Base-by-base conservation (phyloP, 2,329 filamentous ascomycete species). In the Talaromyces funiculosus region DNA sequence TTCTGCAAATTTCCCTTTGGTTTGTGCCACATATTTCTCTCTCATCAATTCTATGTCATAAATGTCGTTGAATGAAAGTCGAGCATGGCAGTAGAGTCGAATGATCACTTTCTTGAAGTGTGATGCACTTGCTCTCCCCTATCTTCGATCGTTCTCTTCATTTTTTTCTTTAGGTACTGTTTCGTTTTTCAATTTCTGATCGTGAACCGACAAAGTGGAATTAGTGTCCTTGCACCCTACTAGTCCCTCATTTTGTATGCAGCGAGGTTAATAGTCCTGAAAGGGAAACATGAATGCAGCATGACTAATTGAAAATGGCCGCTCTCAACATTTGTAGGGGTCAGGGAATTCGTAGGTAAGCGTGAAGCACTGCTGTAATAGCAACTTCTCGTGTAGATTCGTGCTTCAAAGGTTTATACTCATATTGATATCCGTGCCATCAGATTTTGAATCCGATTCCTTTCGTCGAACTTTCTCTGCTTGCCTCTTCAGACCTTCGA, bases 401-500 rank as follows among this genome's bases (percentile, higher is more conserved):
- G 20, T 16, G 18, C 42, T 14, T 51, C 8, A 51, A 26, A 60
- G 56, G 4, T 29, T 26, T 35, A 60, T 29, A 12, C 24, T 45
- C 31, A 62, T 59, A 24, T 59, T 51, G 42, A 59, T 45, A 43
- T 65, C 66, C 31, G 63, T 60, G 31, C 62, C 63, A 43, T 62
- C 59, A 37, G 22, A 14, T 26, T 67, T 31, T 18, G 35, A 9
- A n/a, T 14, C 49, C 16, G 62, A 64, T 10, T 37, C 51, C 22
- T 55, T 58, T 35, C 56, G 53, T 37, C 45, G 53, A 12, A 42
- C 60, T 49, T 63, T 61, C 56, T 60, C 59, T 63, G 69, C 69
- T 65, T 75, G 74, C 61, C 67, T 73, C 63, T 62, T 65, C 57
- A 79, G 58, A 0, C 77, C 77, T 61, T 79, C 77, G 29, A 71